Evolutionary conservation across 2,329 filamentous ascomycete species (phyloP).

Genomic region (Fusarium algeriense): DNA sequence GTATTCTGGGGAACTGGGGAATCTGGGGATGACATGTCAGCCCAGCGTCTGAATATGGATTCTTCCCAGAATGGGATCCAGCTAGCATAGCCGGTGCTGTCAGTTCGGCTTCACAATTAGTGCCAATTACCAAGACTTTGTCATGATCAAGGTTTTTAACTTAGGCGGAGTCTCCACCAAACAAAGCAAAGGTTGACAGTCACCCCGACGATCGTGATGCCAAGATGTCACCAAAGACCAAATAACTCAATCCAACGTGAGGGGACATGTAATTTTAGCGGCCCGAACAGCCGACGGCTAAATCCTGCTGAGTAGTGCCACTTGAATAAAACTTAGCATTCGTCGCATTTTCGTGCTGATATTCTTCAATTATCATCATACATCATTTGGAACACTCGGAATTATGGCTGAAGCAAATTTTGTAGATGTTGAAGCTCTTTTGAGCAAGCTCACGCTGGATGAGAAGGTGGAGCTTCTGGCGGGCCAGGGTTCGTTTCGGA

Average conservation of each 20-base stretch:
- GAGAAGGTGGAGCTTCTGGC: slow-evolving; percentile 41
- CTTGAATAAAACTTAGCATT: neutral
- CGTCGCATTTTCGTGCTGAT: neutral
- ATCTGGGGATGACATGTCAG: neutral
- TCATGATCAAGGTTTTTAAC: neutral
- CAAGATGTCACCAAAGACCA: slow-evolving; percentile 12
- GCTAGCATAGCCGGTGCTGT: neutral
- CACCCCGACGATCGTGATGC: slow-evolving; percentile 5
- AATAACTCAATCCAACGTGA: slow-evolving; percentile 3
- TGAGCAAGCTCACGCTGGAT: slow-evolving; percentile 33
- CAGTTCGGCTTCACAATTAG: neutral
- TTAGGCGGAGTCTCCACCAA: neutral
- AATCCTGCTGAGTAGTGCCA: slow-evolving; percentile 2
- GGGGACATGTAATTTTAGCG: slow-evolving; percentile 10
- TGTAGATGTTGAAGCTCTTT: slow-evolving; percentile 29
- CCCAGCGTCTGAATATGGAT: neutral
- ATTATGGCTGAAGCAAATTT: slow-evolving; percentile 10
- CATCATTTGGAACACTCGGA: accelerated
- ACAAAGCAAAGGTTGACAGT: neutral
- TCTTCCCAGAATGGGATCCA: neutral
- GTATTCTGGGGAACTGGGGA: too few relatives aligned
- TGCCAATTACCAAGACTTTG: neutral
- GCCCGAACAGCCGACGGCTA: slow-evolving; percentile 37
- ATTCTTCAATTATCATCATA: neutral
- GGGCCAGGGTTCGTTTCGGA: slow-evolving; percentile 39